These are phyloP conservation scores for Stentor roeselii DNA, from an alignment of 73 alveolate genomes.

Conservation along the genomic window DNA sequence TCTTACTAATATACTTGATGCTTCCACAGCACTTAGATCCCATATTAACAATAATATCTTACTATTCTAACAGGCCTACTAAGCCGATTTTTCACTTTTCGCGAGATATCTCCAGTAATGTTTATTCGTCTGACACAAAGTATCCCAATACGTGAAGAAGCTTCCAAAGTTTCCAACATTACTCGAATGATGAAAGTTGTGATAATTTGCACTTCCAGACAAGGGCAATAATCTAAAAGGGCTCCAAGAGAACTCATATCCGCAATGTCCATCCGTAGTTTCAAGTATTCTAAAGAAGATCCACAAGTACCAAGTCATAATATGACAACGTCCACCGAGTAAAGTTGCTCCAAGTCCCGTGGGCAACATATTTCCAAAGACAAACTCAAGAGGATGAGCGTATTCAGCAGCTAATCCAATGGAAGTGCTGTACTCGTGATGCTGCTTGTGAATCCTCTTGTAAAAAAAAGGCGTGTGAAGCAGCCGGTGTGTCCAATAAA, in stretches of 20 bases:
- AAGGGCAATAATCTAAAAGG: constrained; percentile 67
- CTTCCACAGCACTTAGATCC: too few species aligned
- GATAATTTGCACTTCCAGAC: constrained; percentile 57
- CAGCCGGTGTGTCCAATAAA: constrained; percentile 59
- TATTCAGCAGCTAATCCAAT: constrained; percentile 72
- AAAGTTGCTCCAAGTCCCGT: constrained; percentile 45
- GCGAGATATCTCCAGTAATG: constrained; percentile 31
- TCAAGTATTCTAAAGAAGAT: constrained; percentile 48
- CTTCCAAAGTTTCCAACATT: constrained; percentile 69
- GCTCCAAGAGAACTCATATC: constrained; percentile 80
- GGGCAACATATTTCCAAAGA: constrained; percentile 54
- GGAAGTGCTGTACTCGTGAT: constrained; percentile 65
- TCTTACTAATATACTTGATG: neutral
- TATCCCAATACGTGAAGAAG: constrained; percentile 69
- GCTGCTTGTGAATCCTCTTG: constrained; percentile 50
- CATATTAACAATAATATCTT: too few species aligned
- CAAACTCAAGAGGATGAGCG: constrained; percentile 56
- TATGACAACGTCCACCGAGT: constrained; percentile 58
- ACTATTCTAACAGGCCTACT: neutral
- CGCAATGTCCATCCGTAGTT: constrained; percentile 80
- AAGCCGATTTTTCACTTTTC: neutral
- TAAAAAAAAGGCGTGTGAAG: constrained; percentile 61
- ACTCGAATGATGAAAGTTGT: constrained; percentile 73
- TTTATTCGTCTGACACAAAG: constrained; percentile 51
- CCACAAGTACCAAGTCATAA: constrained; percentile 54